Evolutionary conservation across 2,329 filamentous ascomycete species (phyloP).

Genomic region (Aphanoascus verrucosus): DNA sequence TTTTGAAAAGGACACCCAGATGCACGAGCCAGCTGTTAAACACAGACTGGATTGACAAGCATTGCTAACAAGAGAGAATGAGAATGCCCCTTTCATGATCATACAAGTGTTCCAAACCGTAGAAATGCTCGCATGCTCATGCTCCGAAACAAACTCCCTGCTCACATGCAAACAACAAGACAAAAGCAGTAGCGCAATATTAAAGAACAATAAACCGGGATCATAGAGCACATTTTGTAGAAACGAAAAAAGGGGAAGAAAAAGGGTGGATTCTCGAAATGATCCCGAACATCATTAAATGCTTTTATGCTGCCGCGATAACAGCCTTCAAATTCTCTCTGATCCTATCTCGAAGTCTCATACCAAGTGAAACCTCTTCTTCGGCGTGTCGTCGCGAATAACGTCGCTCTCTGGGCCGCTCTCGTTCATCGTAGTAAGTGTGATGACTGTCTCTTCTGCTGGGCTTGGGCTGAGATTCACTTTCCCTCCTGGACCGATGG

Average conservation of each 20-base stretch:
- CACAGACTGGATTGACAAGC: not conserved
- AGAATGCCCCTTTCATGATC: slow-evolving; percentile 7
- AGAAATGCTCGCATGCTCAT: slow-evolving; percentile 4
- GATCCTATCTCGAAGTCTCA: slow-evolving; percentile 13
- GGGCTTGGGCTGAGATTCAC: slow-evolving; percentile 3
- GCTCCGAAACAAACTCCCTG: not conserved
- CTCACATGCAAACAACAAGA: not conserved
- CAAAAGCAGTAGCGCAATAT: not conserved
- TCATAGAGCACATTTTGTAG: not conserved
- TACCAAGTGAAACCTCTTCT: slow-evolving; percentile 7
- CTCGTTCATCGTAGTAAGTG: slow-evolving; percentile 7
- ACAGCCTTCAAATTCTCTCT: slow-evolving; percentile 13
- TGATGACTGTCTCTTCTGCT: slow-evolving; percentile 12
- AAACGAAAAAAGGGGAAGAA: not conserved
- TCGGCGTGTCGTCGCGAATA: slow-evolving; percentile 5
- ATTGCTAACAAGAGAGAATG: not conserved
- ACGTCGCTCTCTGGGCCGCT: slow-evolving; percentile 6
- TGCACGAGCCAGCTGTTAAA: slow-evolving; percentile 7
- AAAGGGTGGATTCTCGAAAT: not conserved
- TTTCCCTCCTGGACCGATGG: slow-evolving; percentile 8
- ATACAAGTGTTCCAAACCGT: slow-evolving; percentile 9
- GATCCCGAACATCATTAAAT: not conserved
- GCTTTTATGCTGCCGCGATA: slow-evolving; percentile 10
- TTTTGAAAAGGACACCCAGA: slow-evolving; percentile 6
- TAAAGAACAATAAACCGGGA: slow-evolving; percentile 5